Conservation (phyloP, 2,329 filamentous ascomycete species). For the Talaromyces sp. region DNA sequence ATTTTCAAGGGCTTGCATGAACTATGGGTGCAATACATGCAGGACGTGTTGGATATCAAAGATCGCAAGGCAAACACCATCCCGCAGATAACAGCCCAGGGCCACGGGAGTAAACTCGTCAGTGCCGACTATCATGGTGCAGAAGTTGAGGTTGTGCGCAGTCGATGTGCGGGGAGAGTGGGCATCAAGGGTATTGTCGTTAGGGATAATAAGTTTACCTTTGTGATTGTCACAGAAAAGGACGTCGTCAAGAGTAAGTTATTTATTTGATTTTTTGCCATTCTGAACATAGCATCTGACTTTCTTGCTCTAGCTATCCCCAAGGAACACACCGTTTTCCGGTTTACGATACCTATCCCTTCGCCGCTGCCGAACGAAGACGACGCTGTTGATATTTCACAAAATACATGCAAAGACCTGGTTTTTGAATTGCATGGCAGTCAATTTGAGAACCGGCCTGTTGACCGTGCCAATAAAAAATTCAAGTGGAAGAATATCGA, state of each 20-base stretch:
- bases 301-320: constrained; percentile 56
- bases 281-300: constrained; percentile 1
- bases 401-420: constrained; percentile 43
- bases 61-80: constrained; percentile 18
- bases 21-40: constrained; percentile 81
- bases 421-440: constrained; percentile 83
- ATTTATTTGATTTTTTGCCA: not conserved
- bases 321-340: constrained; percentile 85
- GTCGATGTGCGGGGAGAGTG: constrained; percentile 74
- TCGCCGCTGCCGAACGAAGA: constrained; percentile 16
- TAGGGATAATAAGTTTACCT: constrained; percentile 78
- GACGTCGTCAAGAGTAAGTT: constrained; percentile 63
- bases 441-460: constrained; percentile 76
- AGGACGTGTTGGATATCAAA: constrained; percentile 68
- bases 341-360: constrained; percentile 61
- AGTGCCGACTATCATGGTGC: constrained; percentile 92
- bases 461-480: constrained; percentile 84
- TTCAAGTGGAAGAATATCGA: constrained; percentile 80
- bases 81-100: constrained; percentile 51
- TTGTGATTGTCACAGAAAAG: constrained; percentile 73
- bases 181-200: constrained; percentile 83
- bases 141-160: constrained; percentile 73
- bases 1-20: constrained; percentile 72
- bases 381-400: constrained; percentile 13
- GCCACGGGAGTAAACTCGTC: constrained; percentile 58